These are phyloP conservation scores for Barnettozyma siamensis DNA, from an alignment of 805 yeast species.

Conservation along the genomic window DNA sequence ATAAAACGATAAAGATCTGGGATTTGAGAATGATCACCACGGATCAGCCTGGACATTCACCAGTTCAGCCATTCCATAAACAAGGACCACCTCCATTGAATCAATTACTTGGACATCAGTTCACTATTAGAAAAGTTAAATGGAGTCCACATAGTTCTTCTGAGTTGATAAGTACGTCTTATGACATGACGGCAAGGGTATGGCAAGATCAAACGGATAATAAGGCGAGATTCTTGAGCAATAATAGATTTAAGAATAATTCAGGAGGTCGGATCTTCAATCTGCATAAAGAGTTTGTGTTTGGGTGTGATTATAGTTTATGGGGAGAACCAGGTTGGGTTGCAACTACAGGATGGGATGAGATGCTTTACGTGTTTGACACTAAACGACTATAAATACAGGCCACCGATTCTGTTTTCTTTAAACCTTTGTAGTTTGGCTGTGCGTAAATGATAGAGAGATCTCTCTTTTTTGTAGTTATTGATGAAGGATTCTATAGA, in stretches of 20 bases:
- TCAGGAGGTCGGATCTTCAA: constrained; percentile 55
- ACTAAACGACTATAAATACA: constrained; percentile 8
- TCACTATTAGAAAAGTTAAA: constrained; percentile 73
- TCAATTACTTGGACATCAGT: constrained; percentile 80
- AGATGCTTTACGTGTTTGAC: constrained; percentile 88
- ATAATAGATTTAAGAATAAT: constrained; percentile 39
- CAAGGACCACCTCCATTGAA: constrained; percentile 65
- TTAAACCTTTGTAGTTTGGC: constrained; percentile 44
- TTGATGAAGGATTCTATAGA: constrained; percentile 33
- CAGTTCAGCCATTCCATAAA: constrained; percentile 32
- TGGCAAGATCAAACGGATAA: constrained; percentile 74
- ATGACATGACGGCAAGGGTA: constrained; percentile 87
- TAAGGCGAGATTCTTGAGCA: constrained; percentile 41
- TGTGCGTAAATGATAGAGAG: constrained; percentile 37
- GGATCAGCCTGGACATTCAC: constrained; percentile 26
- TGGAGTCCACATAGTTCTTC: constrained; percentile 89
- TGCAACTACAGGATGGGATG: constrained; percentile 95
- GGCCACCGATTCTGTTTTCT: constrained; percentile 24
- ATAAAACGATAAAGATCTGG: constrained; percentile 79
- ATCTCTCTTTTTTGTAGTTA: constrained; percentile 36
- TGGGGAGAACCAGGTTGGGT: constrained; percentile 98
- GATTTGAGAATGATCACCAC: constrained; percentile 67
- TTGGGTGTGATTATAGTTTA: constrained; percentile 90
- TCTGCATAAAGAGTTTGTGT: constrained; percentile 80
- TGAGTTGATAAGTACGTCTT: constrained; percentile 68